Percentiles rank a stretch among this genome's conserved stretches.
Evolutionary conservation across 78 protist genomes (phyloP).

Genomic region (Goniomonas avonlea): DNA sequence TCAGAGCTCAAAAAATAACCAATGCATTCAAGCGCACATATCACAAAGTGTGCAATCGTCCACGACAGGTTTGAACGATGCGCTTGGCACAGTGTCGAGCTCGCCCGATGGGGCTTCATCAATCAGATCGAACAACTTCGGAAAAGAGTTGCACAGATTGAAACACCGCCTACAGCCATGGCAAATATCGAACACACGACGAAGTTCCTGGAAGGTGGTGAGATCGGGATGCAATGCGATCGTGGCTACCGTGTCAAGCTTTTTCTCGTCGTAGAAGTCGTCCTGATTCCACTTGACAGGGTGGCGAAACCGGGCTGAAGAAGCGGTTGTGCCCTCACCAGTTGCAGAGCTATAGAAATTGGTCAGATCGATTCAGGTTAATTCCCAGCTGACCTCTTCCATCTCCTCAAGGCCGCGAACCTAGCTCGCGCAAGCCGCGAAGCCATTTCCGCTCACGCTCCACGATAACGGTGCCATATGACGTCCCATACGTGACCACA

Average conservation of each 20-base stretch:
- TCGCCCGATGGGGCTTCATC: neutral
- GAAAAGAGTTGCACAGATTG: conserved; percentile 15
- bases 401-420: too few relatives aligned
- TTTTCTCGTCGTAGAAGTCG: conserved; percentile 19
- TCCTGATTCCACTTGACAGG: neutral
- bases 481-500: too few relatives aligned
- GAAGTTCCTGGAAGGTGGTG: neutral
- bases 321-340: too few relatives aligned
- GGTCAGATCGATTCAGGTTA: too few relatives aligned
- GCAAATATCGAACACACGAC: conserved; percentile 29
- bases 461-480: too few relatives aligned
- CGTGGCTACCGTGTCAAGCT: neutral
- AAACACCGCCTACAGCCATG: conserved; percentile 20
- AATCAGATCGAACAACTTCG: conserved; percentile 10
- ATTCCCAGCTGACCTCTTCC: too few relatives aligned
- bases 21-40: neutral
- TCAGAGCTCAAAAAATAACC: neutral
- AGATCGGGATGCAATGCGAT: neutral
- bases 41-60: conserved; percentile 30
- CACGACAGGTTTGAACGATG: neutral
- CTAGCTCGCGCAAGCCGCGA: too few relatives aligned
- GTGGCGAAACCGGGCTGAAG: neutral
- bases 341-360: too few relatives aligned
- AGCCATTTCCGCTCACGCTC: too few relatives aligned
- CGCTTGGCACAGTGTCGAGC: conserved; percentile 2